Evolutionary conservation across 768 basidiomycete species (phyloP), one percentile per base, ranked within the genome.

Genomic region (Chalciporus sphaerocephalus): DNA sequence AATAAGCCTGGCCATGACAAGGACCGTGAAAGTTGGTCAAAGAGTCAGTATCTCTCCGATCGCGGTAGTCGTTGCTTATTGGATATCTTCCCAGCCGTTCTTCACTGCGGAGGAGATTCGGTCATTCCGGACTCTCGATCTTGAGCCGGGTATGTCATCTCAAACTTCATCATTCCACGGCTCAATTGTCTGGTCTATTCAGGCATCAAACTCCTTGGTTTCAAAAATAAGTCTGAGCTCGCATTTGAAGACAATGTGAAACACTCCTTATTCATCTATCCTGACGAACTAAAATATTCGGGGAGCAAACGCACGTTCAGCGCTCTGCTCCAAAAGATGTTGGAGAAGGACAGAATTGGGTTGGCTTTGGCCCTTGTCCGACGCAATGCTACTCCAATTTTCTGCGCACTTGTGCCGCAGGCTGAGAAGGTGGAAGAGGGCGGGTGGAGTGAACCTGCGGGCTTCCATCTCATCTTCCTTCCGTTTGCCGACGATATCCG

Each of bases 401-500:
- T 97, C 58, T 94, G 86, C 50, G 85, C 87, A 0, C 65, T 98
- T 44, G 65, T 98, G 15, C 95, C 94, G 7, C 93, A 95, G 83
- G 83, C 76, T 46, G 92, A 96, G 62, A 77, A 75, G 38, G 53
- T 69, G 25, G 82, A 85, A 55, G 80, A 83, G 24, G 76, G 74
- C 9, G 90, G 88, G 6, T 87, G 81, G 73, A 81, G 79, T 41
- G 83, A 87, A 33, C 91, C 96, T 25, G 81, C 89, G 2, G 96
- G 96, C 5, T 87, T 98, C 57, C 93, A 98, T 64, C 72, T 98
- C 40, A 85, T 97, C 47, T 86, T 87, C 13, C 64, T 97, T n/a
- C 94, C 95, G 1, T 99, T 88, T 61, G 87, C 89, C 4, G 96
- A 99, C 60, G 96, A 99, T 56, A 86, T 98, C 39, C 81, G 96